A percentile compares a stretch with the other conserved stretches of the same genome.
phyloP scores from a whole-genome alignment of 306 rosid species.

The Acmispon strigosus region DNA sequence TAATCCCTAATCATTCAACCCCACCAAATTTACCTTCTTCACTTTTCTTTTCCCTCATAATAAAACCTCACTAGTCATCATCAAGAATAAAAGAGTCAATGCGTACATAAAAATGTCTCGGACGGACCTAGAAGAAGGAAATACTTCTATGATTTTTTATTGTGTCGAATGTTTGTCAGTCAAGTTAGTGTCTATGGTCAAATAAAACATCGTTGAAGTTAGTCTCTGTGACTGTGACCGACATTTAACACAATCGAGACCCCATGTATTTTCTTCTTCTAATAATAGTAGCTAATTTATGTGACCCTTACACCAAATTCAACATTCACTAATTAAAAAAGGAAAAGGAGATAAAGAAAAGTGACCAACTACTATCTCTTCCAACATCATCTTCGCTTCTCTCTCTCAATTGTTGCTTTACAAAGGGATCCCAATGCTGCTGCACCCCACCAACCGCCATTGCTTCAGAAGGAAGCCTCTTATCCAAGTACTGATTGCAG shows the following conservation, averaged over 20 bases:
- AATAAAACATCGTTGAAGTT: too few relatives aligned
- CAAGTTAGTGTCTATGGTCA: too few relatives aligned
- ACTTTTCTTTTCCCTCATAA: not conserved
- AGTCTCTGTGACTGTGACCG: too few relatives aligned
- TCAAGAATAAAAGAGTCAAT: too few relatives aligned
- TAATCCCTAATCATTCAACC: constrained; percentile 50
- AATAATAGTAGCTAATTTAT: too few relatives aligned
- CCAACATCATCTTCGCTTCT: not conserved
- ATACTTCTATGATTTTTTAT: too few relatives aligned
- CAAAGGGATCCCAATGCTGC: constrained; percentile 47
- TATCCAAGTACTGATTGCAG: constrained; percentile 33
- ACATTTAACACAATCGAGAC: too few relatives aligned
- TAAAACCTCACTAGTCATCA: not conserved
- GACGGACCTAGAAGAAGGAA: too few relatives aligned
- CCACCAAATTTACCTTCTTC: constrained; percentile 28
- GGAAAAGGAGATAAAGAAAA: not conserved
- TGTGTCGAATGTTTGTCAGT: too few relatives aligned
- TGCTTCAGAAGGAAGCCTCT: constrained; percentile 52
- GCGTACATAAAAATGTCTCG: too few relatives aligned
- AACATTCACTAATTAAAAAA: not conserved
- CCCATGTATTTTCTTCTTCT: too few relatives aligned
- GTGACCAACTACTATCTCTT: not conserved
- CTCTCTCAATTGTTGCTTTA: constrained; percentile 25
- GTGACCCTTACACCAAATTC: too few relatives aligned
- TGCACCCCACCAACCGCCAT: constrained; percentile 62